Evolutionary conservation across 768 basidiomycete species (phyloP), one percentile per base, ranked within the genome.

Genomic region (Lentinus brumalis): DNA sequence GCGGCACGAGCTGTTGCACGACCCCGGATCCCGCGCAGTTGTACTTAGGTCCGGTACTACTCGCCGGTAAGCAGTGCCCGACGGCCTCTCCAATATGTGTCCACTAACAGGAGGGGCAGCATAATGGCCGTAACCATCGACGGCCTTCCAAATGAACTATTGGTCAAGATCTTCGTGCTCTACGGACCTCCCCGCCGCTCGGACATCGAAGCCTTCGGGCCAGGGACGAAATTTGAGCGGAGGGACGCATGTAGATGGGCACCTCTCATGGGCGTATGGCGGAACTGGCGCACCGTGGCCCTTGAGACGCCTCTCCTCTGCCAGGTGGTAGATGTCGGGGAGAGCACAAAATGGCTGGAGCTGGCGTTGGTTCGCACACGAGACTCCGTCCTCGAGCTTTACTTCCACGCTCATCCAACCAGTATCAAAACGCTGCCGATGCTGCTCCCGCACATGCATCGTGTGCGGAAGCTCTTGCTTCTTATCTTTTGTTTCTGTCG

Each of bases 251-350:
- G 21, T 26, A 26, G n/a, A n/a, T 45, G 31, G 40, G 14, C 50
- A 16, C 21, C 54, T 12, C 32, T 52, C 18, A 63, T 54, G 40
- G 59, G 52, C 21, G 59, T 64, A 31, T 64, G 59, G 16, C 50
- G 59, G 2, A n/a, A 50, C 53, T 64, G 63, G 63, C 55, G 63
- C 6, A 16, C n/a, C 15, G n/a, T 61, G 6, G n/a, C 31, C 11
- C 45, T 64, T 26, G 41, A 29, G 3, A 49, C 59, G 2, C 50
- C 63, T 18, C 15, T 18, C 4, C 47, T 64, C 1, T 64, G 63
- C 59, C 51, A 45, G 5, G 45, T 38, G 0, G 41, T 64, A 10
- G 46, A 49, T 16, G 26, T 57, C 16, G 16, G 42, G 5, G 21
- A 15, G 38, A 5, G 38, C 16, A 29, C 46, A 5, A 1, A 18